Evolutionary conservation across 306 rosid genomes (phyloP), one percentile per base, ranked within the genome.

Genomic region (Cicer cuneatum): DNA sequence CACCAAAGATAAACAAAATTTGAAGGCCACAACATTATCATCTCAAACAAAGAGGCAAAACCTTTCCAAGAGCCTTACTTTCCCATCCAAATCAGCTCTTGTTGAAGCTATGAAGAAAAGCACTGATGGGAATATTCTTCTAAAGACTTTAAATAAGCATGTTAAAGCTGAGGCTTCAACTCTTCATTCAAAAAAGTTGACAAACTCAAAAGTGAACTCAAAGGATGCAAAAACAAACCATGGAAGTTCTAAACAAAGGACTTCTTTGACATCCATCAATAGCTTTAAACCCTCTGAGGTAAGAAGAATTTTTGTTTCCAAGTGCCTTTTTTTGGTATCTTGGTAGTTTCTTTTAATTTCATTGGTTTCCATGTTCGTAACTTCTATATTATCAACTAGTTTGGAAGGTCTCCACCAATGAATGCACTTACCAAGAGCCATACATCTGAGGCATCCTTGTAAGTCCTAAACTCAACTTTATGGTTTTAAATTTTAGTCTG

Each of bases 41-140:
- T 63, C 90, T 79, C 87, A 83, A 21, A 85, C 62, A 67, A 90
- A 78, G 16, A 81, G 82, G 75, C 77, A 76, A 69, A 53, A 66
- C 38, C 85, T 90, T 69, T 87, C 96, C 66, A 96, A 90, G 82
- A 94, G 96, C 78, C 86, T 89, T 66, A 85, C 96, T 19, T 87
- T 92, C 73, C 96, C 97, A 9, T 45, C 89, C n/a, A 91, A 81
- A 82, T 74, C 87, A 72, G 74, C 80, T 74, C 56, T 65, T 69
- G 81, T 73, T 16, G 94, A 87, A 53, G 76, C 71, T 58, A 73
- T 87, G 85, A 92, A 85, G 86, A 93, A 89, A 81, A 93, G 89
- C 75, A 53, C 83, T 37, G 90, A 87, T 73, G 90, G 81, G 35
- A 61, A 29, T 29, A 29, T 79, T 66, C 82, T 78, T 2, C 49